Base-by-base conservation (phyloP, 169 alveolate species). In the Pseudocohnilembus persalinus region DNA sequence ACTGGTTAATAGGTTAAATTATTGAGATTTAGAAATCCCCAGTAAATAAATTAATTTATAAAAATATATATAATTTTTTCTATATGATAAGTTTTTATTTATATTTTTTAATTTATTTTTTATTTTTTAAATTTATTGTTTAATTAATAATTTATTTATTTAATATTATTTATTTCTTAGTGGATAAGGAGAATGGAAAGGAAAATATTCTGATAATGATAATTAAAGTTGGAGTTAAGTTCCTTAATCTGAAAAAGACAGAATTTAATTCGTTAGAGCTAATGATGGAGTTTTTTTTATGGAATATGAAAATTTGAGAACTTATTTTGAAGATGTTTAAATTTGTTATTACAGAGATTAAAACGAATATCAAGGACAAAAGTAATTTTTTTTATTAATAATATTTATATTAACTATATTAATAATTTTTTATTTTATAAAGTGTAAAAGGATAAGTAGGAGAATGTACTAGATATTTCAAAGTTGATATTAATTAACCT, bases 21-120 rank as follows among this genome's bases (percentile, higher is more conserved):
- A 34, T 83, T 90, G n/a, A 87, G 88, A 77, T 63, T 93, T 29
- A 91, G 97, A 88, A 93, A 93, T 88, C 97, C 97, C 27, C 92
- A 95, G 94, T 89, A 91, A 28, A 91, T 26, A 65, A 31, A n/a
- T n/a, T n/a, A n/a, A n/a, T n/a, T n/a, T n/a, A n/a, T n/a, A n/a
- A n/a, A n/a, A n/a, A n/a, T n/a, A n/a, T n/a, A n/a, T n/a, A n/a
- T n/a, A n/a, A n/a, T n/a, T n/a, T n/a, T n/a, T n/a, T n/a, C n/a
- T n/a, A n/a, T n/a, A n/a, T n/a, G n/a, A n/a, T n/a, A n/a, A n/a
- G n/a, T n/a, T n/a, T n/a, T n/a, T n/a, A n/a, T n/a, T n/a, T n/a
- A n/a, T n/a, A n/a, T n/a, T n/a, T n/a, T n/a, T n/a, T n/a, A n/a
- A n/a, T n/a, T n/a, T n/a, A n/a, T n/a, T n/a, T n/a, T n/a, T n/a